Base-by-base conservation (phyloP, 83 land plant species). In the Diphasiastrum complanatum region DNA sequence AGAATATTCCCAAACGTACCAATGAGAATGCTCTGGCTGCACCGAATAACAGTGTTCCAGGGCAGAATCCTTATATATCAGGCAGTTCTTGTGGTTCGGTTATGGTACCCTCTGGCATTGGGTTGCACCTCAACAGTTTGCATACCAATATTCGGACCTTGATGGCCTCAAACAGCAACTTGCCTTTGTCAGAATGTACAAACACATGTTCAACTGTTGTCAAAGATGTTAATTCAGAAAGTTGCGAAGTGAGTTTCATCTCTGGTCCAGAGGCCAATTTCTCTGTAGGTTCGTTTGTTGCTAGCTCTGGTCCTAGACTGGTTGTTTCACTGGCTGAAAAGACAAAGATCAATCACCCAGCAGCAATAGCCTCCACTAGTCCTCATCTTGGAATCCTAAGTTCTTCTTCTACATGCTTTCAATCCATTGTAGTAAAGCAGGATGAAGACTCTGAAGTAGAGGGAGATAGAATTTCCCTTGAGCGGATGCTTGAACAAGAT, bases 51-150 rank as follows among this genome's bases (percentile, higher is more conserved):
- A n/a, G n/a, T n/a, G n/a, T n/a, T n/a, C n/a, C n/a, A n/a, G n/a
- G n/a, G n/a, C n/a, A n/a, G n/a, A n/a, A n/a, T n/a, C n/a, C n/a
- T n/a, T n/a, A n/a, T n/a, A n/a, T n/a, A n/a, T n/a, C n/a, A n/a
- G n/a, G n/a, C n/a, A n/a, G n/a, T n/a, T n/a, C n/a, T n/a, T 31
- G 68, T 27, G 35, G 34, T 46, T 68, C 67, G 12, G 43, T 48
- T 25, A 25, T 45, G 22, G 80, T 65, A 63, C 79, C 82, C 27
- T 70, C 76, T 47, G 81, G 96, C 24, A 81, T 86, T 60, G 96
- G 88, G n/a, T 71, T 89, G 63, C 96, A 89, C 45, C 68, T 89
- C 31, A 89, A 89, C 59, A 83, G 83, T 63, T 60, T 89, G 85
- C 27, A 25, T 66, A 43, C 32, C 67, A 33, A 58, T 59, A 20